These are phyloP conservation scores for Pulveroboletus frians DNA, from an alignment of 768 basidiomycete genomes.

Conservation along the genomic window DNA sequence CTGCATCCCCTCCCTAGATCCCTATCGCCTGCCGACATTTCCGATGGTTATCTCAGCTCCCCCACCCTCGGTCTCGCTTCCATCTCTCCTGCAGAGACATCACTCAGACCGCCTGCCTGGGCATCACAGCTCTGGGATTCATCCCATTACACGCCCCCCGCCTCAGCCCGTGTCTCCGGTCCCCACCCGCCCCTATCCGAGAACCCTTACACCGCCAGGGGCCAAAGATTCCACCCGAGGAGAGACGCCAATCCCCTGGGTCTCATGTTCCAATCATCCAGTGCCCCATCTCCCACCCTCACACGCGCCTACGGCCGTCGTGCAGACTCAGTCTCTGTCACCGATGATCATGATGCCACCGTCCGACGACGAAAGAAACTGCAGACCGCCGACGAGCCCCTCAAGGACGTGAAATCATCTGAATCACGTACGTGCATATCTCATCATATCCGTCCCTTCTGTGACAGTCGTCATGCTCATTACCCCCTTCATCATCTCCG, in stretches of 20 bases:
- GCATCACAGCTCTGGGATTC: constrained; percentile 61
- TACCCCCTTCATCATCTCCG: constrained; percentile 22
- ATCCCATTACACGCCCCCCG: constrained; percentile 41
- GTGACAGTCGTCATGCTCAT: constrained; percentile 29
- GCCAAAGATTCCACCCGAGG: constrained; percentile 36
- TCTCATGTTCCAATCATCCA: constrained; percentile 64
- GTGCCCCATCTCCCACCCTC: constrained; percentile 57
- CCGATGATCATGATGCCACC: constrained; percentile 69
- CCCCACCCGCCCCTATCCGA: constrained; percentile 45
- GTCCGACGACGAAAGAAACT: constrained; percentile 54
- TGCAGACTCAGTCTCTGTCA: constrained; percentile 58
- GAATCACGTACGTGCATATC: constrained; percentile 44
- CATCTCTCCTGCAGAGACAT: constrained; percentile 57
- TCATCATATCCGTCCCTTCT: constrained; percentile 27
- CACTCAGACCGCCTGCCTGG: constrained; percentile 58
- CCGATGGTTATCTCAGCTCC: constrained; percentile 41
- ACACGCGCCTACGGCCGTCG: constrained; percentile 61
- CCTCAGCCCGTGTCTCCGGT: constrained; percentile 37
- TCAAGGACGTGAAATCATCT: constrained; percentile 37
- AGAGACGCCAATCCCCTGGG: constrained; percentile 40
- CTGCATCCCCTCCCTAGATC: constrained; percentile 61
- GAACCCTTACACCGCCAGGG: constrained; percentile 38
- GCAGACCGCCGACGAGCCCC: constrained; percentile 30
- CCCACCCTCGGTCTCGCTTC: constrained; percentile 46
- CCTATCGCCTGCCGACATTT: constrained; percentile 51